These are phyloP conservation scores for Acanthamoeba lenticulata DNA, from an alignment of 208 protist genomes.

Conservation along the genomic window DNA sequence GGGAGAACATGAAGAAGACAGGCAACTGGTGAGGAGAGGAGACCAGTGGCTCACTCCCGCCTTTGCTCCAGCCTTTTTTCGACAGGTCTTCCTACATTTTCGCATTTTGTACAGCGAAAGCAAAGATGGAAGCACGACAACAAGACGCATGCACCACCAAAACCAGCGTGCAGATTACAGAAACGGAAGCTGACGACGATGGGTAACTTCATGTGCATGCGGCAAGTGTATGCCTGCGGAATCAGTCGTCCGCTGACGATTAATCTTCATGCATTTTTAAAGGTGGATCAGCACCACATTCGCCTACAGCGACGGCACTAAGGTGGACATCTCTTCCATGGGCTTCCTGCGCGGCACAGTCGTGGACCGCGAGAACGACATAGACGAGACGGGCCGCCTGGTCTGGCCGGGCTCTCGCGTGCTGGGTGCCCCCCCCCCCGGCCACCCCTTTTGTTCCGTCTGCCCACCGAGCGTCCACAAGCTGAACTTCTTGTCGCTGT, in stretches of 20 bases:
- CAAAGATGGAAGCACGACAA: neutral
- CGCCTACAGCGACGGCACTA: neutral
- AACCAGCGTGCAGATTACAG: neutral
- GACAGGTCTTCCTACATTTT: too few species aligned
- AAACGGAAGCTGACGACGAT: constrained; percentile 2
- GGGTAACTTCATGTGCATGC: neutral
- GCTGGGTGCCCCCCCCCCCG: neutral
- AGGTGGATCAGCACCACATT: constrained; percentile 13
- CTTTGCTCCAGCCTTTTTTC: too few species aligned
- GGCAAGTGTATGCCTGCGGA: too few species aligned
- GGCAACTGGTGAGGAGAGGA: too few species aligned
- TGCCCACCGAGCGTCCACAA: neutral
- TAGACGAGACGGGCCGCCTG: constrained; percentile 19
- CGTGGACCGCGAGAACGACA: constrained; percentile 2
- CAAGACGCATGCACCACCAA: neutral
- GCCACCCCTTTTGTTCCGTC: neutral
- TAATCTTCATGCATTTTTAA: neutral
- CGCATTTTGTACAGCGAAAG: too few species aligned
- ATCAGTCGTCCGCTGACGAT: neutral
- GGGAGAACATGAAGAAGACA: neutral
- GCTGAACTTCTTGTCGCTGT: neutral
- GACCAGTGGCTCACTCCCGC: too few species aligned
- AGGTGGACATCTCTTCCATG: neutral
- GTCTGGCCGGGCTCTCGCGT: constrained; percentile 8
- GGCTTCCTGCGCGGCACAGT: neutral